Conservation (phyloP, 1,284 basidiomycete species). For the Cystobasidium slooffiae region DNA sequence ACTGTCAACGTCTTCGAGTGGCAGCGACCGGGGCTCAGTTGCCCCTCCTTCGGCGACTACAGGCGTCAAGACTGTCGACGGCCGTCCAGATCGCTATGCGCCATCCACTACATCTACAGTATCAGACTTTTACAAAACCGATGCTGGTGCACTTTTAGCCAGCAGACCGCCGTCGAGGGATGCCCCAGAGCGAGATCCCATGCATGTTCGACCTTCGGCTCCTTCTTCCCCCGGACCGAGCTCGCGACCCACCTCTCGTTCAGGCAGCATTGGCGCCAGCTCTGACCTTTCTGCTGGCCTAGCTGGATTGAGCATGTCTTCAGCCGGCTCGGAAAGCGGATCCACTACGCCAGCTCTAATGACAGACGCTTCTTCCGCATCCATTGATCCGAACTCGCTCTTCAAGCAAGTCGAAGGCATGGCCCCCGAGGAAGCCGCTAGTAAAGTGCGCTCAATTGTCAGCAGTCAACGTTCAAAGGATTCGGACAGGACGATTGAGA, state of each 20-base stretch:
- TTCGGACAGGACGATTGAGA: conserved; percentile 22
- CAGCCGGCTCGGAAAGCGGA: not conserved
- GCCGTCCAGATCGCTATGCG: conserved; percentile 9
- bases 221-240: conserved; percentile 28
- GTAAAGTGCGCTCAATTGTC: conserved; percentile 31
- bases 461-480: conserved; percentile 20
- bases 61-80: not conserved
- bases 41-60: not conserved
- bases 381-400: conserved; percentile 16
- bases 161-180: conserved; percentile 36
- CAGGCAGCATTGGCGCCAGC: not conserved
- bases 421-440: conserved; percentile 33
- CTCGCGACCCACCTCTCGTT: conserved; percentile 6
- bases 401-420: conserved; percentile 38
- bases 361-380: not conserved
- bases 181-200: conserved; percentile 43
- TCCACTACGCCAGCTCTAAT: not conserved
- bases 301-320: conserved; percentile 1
- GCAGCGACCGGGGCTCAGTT: conserved; percentile 19
- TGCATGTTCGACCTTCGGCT: conserved; percentile 35
- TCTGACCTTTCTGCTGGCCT: conserved; percentile 7
- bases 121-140: conserved; percentile 15
- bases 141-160: conserved; percentile 39
- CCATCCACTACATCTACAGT: conserved; percentile 16
- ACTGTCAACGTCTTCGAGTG: conserved; percentile 36